Evolutionary conservation across 176 grass and related monocot species (phyloP).

Genomic region (Guadua angustifolia): DNA sequence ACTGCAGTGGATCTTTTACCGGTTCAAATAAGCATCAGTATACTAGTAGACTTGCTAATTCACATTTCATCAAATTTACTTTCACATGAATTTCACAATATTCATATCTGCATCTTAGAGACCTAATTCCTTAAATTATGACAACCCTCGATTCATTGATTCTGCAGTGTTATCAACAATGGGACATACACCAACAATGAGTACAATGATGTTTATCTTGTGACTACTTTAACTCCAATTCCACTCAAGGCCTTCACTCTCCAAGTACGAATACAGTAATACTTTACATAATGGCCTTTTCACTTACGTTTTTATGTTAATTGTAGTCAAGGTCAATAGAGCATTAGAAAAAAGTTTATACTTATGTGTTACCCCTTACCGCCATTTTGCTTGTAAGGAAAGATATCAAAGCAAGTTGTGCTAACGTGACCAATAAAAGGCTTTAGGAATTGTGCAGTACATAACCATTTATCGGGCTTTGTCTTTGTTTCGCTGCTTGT

Average conservation of each 20-base stretch:
- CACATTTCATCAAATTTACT: not conserved
- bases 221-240: conserved; percentile 86
- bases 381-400: conserved; percentile 16
- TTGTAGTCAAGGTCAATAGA: conserved; percentile 13
- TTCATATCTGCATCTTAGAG: not conserved
- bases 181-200: conserved; percentile 82
- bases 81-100: not conserved
- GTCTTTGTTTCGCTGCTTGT: not conserved
- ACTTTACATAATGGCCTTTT: not conserved
- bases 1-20: conserved; percentile 1
- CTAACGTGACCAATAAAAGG: not conserved
- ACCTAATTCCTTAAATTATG: conserved; percentile 17
- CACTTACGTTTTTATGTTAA: not conserved
- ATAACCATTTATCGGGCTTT: not conserved
- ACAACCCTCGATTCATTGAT: not conserved
- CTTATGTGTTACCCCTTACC: not conserved
- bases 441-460: not conserved
- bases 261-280: conserved; percentile 59
- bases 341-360: conserved; percentile 36
- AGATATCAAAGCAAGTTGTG: not conserved
- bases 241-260: conserved; percentile 86
- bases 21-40: conserved; percentile 12
- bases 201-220: conserved; percentile 91
- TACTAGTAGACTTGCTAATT: not conserved
- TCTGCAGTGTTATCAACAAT: conserved; percentile 77